phyloP scores from a whole-genome alignment of 2,329 filamentous ascomycete genomes.

The Hymenoscyphus repandus region DNA sequence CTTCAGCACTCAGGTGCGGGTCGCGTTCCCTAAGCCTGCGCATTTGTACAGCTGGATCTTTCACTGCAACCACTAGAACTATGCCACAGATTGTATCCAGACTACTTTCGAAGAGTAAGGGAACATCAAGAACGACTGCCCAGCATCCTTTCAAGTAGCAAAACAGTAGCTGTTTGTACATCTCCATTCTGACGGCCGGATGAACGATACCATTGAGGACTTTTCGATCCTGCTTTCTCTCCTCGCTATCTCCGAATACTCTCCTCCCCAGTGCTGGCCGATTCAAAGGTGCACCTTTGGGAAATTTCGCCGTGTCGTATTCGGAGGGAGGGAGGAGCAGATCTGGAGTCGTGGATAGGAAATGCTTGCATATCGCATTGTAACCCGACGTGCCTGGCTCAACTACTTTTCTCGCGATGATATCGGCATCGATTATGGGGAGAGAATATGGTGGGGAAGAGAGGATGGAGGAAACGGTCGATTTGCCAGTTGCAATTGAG shows the following conservation, averaged over 20 bases:
- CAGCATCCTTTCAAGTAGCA: conserved; percentile 72
- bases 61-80: conserved; percentile 81
- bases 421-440: conserved; percentile 89
- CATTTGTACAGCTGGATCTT: conserved; percentile 78
- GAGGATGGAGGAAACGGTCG: conserved; percentile 83
- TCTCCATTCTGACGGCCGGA: conserved; percentile 77
- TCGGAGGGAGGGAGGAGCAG: conserved; percentile 63
- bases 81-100: conserved; percentile 82
- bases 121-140: conserved; percentile 90
- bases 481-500: conserved; percentile 97
- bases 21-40: conserved; percentile 69
- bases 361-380: conserved; percentile 73
- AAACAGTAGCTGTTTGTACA: conserved; percentile 68
- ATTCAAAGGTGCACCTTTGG: conserved; percentile 70
- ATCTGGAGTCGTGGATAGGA: conserved; percentile 77
- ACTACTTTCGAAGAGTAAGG: conserved; percentile 82
- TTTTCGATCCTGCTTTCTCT: conserved; percentile 64
- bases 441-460: conserved; percentile 75
- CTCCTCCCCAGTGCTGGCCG: conserved; percentile 76
- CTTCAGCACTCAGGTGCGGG: conserved; percentile 71
- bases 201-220: conserved; percentile 89
- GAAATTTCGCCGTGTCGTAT: conserved; percentile 41
- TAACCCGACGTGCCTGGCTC: conserved; percentile 87
- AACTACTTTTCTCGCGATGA: conserved; percentile 88
- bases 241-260: conserved; percentile 77